Base-by-base conservation (phyloP, 129 eudicot genomes). In the Flaveria brownii region DNA sequence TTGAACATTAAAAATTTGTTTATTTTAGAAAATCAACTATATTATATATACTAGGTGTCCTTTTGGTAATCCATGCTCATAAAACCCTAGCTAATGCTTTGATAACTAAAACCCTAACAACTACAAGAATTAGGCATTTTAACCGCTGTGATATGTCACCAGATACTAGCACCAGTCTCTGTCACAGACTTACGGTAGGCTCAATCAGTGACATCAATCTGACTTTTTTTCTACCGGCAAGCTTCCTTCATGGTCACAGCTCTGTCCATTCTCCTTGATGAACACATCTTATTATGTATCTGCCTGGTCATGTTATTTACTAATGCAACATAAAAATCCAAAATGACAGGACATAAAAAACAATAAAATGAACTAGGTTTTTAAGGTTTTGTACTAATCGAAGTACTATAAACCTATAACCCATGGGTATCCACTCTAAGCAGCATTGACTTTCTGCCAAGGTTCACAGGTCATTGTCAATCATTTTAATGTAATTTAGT, bases 31-130 rank as follows among this genome's bases (percentile, higher is more conserved):
- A 49, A 55, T 20, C 56, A 23, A 20, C 42, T 41, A 73, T 74
- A 42, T 43, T 17, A 54, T 39, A 41, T 22, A 56, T 62, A 62
- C 12, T 41, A 62, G 55, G 68, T 36, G n/a, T 42, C 68, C 68
- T 63, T 56, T 73, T 39, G 68, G 68, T 73, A 20, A 73, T 39
- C 54, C 68, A 39, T 73, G 57, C 39, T 33, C 15, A 36, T 56
- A 9, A 70, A 50, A 17, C 75, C 49, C 43, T 54, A 26, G 39
- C 16, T 20, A 28, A 33, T 23, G 15, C 17, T 70, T 68, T 68
- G 17, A 12, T 68, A 47, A 23, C 74, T 41, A 46, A 70, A 60
- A 46, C 43, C 60, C 57, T 70, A 47, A 23, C 55, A 43, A 43
- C 43, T 68, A 42, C 43, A 25, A 46, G 59, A 70, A 25, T 47